Percentiles rank a stretch among this genome's conserved stretches.
These are phyloP conservation scores for Coffea humblotiana DNA, from an alignment of 305 asterid genomes.

Conservation along the genomic window DNA sequence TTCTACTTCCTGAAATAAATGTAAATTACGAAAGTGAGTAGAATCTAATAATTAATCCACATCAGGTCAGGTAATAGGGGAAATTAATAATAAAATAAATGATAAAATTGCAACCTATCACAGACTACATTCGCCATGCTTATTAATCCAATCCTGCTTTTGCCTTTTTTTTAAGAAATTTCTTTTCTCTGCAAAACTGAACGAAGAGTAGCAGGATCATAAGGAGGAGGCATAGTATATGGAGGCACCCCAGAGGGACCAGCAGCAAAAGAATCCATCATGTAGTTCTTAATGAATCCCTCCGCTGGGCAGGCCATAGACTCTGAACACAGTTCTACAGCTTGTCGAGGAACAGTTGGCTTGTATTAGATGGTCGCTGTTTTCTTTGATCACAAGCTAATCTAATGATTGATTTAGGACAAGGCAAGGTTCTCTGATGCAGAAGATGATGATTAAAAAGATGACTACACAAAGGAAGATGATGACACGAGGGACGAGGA, in stretches of 20 bases:
- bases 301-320: conserved; percentile 64
- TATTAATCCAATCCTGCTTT: conserved; percentile 45
- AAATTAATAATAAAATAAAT: too few relatives aligned
- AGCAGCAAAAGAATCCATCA: conserved; percentile 57
- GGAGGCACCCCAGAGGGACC: conserved; percentile 48
- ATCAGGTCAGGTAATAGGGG: too few relatives aligned
- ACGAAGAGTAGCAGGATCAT: conserved; percentile 54
- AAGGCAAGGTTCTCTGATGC: not conserved
- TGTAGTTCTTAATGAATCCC: conserved; percentile 61
- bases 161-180: conserved; percentile 64
- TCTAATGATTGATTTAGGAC: not conserved
- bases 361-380: not conserved
- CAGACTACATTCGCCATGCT: too few relatives aligned
- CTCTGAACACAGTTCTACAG: conserved; percentile 78
- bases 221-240: conserved; percentile 76
- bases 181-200: conserved; percentile 47
- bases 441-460: not conserved
- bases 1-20: too few relatives aligned
- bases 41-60: too few relatives aligned
- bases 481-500: conserved; percentile 2
- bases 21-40: too few relatives aligned
- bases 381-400: not conserved
- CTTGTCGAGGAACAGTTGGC: conserved; percentile 60
- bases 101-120: too few relatives aligned
- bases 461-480: too few relatives aligned